phyloP scores from a whole-genome alignment of 495 filamentous ascomycete genomes.

The Xylaria castorea region DNA sequence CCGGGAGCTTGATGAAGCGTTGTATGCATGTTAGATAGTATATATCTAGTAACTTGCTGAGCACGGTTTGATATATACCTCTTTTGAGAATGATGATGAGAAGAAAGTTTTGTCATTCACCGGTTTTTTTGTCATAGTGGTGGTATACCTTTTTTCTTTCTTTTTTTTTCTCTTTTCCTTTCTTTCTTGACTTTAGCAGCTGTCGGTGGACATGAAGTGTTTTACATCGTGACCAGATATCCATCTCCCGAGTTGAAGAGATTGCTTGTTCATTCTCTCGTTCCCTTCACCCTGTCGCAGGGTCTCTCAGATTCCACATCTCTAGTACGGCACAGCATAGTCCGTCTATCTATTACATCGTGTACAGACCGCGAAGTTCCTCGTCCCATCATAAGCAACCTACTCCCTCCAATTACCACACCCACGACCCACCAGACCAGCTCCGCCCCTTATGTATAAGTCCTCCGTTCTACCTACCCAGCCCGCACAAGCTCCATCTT shows the following conservation, averaged over 20 bases:
- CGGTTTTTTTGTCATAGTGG: neutral
- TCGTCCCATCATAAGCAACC: neutral
- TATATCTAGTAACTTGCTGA: neutral
- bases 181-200: neutral
- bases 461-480: neutral
- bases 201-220: neutral
- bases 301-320: neutral
- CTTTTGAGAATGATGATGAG: neutral
- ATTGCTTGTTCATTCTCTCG: neutral
- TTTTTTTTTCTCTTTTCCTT: no score
- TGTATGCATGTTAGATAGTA: neutral
- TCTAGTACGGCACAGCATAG: neutral
- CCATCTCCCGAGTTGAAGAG: neutral
- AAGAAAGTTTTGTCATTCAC: neutral
- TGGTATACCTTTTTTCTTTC: neutral
- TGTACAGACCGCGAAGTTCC: neutral
- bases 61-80: neutral
- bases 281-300: no score
- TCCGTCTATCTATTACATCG: neutral
- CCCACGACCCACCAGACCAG: no score
- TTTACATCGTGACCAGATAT: neutral
- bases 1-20: neutral
- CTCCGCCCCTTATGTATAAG: neutral
- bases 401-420: neutral
- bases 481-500: conserved; percentile 67